These are phyloP conservation scores for Psidium friedrichsthalianum DNA, from an alignment of 345 rosid species.

Conservation along the genomic window DNA sequence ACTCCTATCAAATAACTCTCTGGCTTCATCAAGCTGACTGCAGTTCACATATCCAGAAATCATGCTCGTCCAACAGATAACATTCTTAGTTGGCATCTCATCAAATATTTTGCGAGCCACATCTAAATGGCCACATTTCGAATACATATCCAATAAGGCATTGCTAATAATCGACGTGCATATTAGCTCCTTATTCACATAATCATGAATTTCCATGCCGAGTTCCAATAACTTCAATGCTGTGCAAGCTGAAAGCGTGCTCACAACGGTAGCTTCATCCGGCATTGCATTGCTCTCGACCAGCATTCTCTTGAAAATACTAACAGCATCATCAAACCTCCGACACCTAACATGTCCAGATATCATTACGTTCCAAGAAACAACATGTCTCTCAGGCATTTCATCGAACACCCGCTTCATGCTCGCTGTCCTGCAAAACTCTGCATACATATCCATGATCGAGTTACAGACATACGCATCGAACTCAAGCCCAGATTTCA, in stretches of 20 bases:
- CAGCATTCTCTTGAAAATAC: constrained; percentile 34
- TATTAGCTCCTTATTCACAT: constrained; percentile 24
- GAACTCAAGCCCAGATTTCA: constrained; percentile 41
- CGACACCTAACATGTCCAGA: constrained; percentile 38
- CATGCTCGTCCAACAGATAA: constrained; percentile 70
- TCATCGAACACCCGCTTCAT: constrained; percentile 47
- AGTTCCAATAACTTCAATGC: constrained; percentile 36
- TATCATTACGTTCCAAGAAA: constrained; percentile 70
- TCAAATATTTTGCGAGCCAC: constrained; percentile 39
- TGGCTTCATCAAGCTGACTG: constrained; percentile 44
- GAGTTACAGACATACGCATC: constrained; percentile 59
- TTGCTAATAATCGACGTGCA: constrained; percentile 42
- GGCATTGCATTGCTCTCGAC: constrained; percentile 29
- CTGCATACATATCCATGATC: constrained; percentile 55
- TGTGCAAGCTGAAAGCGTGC: constrained; percentile 61
- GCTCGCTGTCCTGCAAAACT: constrained; percentile 18
- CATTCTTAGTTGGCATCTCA: constrained; percentile 38
- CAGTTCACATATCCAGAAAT: constrained; percentile 46
- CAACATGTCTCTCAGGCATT: constrained; percentile 54
- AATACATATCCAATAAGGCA: constrained; percentile 60
- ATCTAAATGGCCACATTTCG: constrained; percentile 51
- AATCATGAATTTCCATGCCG: constrained; percentile 40
- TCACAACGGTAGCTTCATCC: constrained; percentile 53
- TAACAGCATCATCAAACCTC: constrained; percentile 42
- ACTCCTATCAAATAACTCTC: constrained; percentile 60